These are phyloP conservation scores for Calonectria fujianensis DNA, from an alignment of 2,329 filamentous ascomycete species.

Conservation along the genomic window DNA sequence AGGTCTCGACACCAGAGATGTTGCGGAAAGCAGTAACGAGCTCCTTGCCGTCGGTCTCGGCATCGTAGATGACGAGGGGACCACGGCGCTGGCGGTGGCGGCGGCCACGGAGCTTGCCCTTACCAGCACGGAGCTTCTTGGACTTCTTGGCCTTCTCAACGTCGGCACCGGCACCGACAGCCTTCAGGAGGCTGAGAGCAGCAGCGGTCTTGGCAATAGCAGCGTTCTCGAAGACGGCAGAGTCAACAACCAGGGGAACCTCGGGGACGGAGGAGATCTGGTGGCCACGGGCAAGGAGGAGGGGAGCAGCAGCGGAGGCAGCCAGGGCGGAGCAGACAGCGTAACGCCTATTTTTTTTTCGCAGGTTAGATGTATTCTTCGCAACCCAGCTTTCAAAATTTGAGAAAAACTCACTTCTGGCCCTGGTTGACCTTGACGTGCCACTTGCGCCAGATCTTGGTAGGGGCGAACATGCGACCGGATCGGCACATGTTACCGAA, in stretches of 20 bases:
- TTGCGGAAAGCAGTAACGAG: conserved; percentile 98
- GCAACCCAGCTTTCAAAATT: background rate
- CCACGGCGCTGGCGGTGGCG: conserved; percentile 98
- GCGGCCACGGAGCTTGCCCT: conserved; percentile 98
- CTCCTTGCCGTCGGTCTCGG: conserved; percentile 95
- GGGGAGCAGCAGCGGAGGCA: conserved; percentile 94
- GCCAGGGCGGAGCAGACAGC: conserved; percentile 98
- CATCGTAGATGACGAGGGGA: conserved; percentile 98
- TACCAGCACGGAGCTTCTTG: conserved; percentile 97
- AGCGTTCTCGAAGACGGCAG: conserved; percentile 87
- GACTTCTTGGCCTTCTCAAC: conserved; percentile 97
- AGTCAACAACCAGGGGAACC: conserved; percentile 97
- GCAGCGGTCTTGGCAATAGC: conserved; percentile 91
- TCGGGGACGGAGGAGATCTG: conserved; percentile 93
- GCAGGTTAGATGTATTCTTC: conserved; percentile 47
- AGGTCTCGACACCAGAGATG: conserved; percentile 98
- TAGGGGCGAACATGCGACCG: conserved; percentile 99
- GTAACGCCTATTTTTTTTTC: conserved; percentile 81
- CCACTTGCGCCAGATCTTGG: conserved; percentile 99
- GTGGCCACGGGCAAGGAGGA: conserved; percentile 98
- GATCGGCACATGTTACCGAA: conserved; percentile 99
- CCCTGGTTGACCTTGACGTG: conserved; percentile 99
- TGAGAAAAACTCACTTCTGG: conserved; percentile 83
- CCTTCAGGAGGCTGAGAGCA: conserved; percentile 90
- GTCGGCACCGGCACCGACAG: conserved; percentile 91